Base-by-base conservation (phyloP, 305 asterid species). In the Solanum chacoense region DNA sequence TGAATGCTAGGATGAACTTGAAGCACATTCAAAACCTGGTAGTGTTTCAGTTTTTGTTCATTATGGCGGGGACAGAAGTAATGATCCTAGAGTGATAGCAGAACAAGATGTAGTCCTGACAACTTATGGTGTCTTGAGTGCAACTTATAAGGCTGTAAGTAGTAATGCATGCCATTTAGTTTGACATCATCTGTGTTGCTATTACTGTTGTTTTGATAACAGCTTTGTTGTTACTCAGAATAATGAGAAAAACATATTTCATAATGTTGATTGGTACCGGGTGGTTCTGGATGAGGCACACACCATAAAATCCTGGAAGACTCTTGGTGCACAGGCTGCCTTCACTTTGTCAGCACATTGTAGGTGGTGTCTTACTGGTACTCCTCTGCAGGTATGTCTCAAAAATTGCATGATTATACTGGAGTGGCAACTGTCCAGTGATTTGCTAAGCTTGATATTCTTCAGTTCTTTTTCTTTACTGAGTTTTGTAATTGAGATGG, bases 241-340 rank as follows among this genome's bases (percentile, higher is more conserved):
- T 65, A 86, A 36, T 40, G 38, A 74, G n/a, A 84, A 92, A 79
- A 95, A 97, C 94, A 94, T 96, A 86, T 96, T 94, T 90, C 97
- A 96, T 88, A 90, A 87, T 89, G 97, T 96, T 76, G 98, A 94
- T 80, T 96, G 98, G 98, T 92, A 94, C 85, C 94, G 98, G 5
- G 94, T 96, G 87, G 98, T 96, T 73, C 90, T 96, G 71, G 98
- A 96, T 87, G 98, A 96, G 92, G 98, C 98, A 76, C 98, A 96
- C 92, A 96, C 92, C 37, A 96, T 95, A 42, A 96, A 96, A 92
- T 91, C 96, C 74, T 91, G 94, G 28, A 96, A 85, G 90, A 92
- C 96, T 89, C 93, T 89, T 84, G 92, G 90, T 91, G 98, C 98
- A 65, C 96, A 93, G 88, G 98, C 98, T 67, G 96, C 98, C 9